Evolutionary conservation across 768 basidiomycete species (phyloP), one percentile per base, ranked within the genome.

Genomic region (Mycena vulgaris): DNA sequence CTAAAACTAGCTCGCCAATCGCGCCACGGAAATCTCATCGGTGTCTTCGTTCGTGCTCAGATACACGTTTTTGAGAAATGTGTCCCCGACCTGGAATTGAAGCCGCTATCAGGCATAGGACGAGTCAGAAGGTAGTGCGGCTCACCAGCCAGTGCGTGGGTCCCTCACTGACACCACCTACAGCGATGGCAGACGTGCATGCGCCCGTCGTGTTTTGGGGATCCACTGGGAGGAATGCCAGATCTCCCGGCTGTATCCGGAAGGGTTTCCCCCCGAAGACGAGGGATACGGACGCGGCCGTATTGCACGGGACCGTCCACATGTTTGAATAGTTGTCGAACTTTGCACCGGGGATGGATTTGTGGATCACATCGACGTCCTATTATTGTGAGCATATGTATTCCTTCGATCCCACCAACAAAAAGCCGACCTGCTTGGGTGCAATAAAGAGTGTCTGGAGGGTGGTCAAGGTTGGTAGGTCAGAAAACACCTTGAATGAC

Each of bases 301-400:
- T 87, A 28, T 85, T 89, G 80, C 93, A 94, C 2, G 93, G 92
- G 60, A 95, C 82, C 13, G 84, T 89, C 84, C 85, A 93, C 79
- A 73, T 84, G 80, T 75, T 85, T 83, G 59, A 89, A 80, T 17
- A 37, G 8, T 81, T 81, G 73, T 88, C 85, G 31, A 82, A 84
- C 60, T 77, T 68, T 5, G 92, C 87, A 27, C 90, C 91, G 0
- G 88, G 84, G 73, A 92, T 91, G 14, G 78, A 77, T 21, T 79
- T 73, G 75, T 93, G 89, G 59, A 94, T 83, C 0, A 85, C 82
- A 3, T 80, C 80, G 37, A 89, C 90, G 71, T 93, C 93, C 69
- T 82, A 49, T 14, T 62, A 40, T 19, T 52, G 47, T 10, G 14
- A 40, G 2, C 42, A 62, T 65, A 27, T 58, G 48, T 30, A 57